Evolutionary conservation across 176 grass and related monocot genomes (phyloP), one percentile per base, ranked within the genome.

Genomic region (Eremochloa ophiuroides): DNA sequence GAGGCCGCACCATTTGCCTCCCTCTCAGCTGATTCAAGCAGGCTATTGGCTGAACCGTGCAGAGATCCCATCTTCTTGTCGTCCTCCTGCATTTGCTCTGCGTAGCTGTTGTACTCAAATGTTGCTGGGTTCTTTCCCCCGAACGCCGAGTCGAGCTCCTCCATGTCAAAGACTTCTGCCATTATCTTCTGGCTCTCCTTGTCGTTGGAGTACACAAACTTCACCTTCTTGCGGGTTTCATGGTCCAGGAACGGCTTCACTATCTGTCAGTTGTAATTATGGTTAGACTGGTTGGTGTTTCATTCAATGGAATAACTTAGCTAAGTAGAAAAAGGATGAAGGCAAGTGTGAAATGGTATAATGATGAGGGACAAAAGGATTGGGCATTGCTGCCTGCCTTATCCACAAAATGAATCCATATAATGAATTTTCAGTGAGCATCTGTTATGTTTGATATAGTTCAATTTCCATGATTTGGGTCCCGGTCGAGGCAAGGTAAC

Each of bases 141-240:
- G 1, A 94, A 91, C 27, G 89, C 84, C 2, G 84, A 82, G 61
- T 94, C 93, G 1, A 94, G 93, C 74, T 89, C 82, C 48, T 91
- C 87, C 15, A 89, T 66, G 78, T 94, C 93, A 1, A 94, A 94
- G 35, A 91, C 87, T 27, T 94, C 87, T 5, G 81, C 80, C 93
- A 89, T 94, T 76, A 91, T 91, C 89, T 94, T 94, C 78, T 91
- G 84, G 87, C 93, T 94, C 23, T 91, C 89, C 34, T 84, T 72
- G 12, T 94, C 82, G 12, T 85, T 84, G 6, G 89, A 91, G 78
- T 91, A 94, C 42, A 91, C 93, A 77, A 94, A 94, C 63, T 87
- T 91, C 59, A 91, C 93, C 81, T 94, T 94, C 48, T 94, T 94
- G 63, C 88, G 75, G 62, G 93, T 94, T 40, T 87, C 85, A 72